Evolutionary conservation across 1,139 yeast species (phyloP).

Genomic region (Geotrichum australiense): DNA sequence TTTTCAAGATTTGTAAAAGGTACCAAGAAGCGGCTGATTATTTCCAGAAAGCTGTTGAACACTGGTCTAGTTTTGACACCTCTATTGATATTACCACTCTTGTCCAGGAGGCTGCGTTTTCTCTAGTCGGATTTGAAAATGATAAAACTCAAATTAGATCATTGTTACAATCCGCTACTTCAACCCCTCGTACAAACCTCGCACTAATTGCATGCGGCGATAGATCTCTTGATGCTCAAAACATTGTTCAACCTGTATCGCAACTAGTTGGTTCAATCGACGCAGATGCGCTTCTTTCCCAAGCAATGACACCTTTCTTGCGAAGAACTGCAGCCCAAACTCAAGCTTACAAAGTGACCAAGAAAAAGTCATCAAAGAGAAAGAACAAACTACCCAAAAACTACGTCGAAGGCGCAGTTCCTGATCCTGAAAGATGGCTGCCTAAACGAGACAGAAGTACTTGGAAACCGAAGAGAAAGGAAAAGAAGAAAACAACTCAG

Average conservation of each 20-base stretch:
- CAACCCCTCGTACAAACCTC: constrained; percentile 17
- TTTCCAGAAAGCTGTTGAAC: constrained; percentile 15
- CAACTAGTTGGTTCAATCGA: constrained; percentile 40
- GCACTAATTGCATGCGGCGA: constrained; percentile 24
- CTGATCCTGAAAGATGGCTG: constrained; percentile 81
- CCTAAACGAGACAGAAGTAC: constrained; percentile 80
- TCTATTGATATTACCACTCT: constrained; percentile 20
- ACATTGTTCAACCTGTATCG: constrained; percentile 16
- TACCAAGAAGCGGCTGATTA: constrained; percentile 17
- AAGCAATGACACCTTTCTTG: constrained; percentile 38
- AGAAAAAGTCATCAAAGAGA: constrained; percentile 34
- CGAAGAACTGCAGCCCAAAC: constrained; percentile 21
- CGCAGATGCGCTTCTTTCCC: constrained; percentile 35
- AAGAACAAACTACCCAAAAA: constrained; percentile 38
- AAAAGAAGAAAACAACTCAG: constrained; percentile 47
- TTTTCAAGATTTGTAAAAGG: constrained; percentile 40
- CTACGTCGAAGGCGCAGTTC: constrained; percentile 36
- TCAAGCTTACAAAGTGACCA: constrained; percentile 18
- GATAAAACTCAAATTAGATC: constrained; percentile 15
- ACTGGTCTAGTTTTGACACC: constrained; percentile 12
- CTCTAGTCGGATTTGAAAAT: constrained; percentile 19
- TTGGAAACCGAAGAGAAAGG: constrained; percentile 61
- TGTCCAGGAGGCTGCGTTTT: constrained; percentile 23
- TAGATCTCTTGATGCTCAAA: constrained; percentile 17
- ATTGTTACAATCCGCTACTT: constrained; percentile 16